Conservation (phyloP, 768 basidiomycete species). For the Mycena indigotica region DNA sequence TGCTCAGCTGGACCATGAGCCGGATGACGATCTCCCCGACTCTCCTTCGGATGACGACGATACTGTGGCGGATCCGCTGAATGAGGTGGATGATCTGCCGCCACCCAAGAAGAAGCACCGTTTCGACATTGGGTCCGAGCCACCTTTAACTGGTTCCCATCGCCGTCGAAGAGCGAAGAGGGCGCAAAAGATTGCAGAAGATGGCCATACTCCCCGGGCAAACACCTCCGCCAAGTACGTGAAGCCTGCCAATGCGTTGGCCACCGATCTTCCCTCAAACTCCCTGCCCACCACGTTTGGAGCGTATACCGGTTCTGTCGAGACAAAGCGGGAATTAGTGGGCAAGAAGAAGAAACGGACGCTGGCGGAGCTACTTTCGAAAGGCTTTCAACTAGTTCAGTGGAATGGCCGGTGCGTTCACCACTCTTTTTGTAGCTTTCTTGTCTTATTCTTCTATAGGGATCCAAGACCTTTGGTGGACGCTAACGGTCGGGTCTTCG, state of each 20-base stretch:
- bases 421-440: neutral
- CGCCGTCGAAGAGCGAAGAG: neutral
- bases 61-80: neutral
- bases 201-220: neutral
- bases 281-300: slow-evolving; percentile 2
- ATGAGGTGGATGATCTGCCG: neutral
- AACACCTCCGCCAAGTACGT: neutral
- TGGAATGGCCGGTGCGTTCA: slow-evolving; percentile 4
- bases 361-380: neutral
- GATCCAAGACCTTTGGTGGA: slow-evolving; percentile 5
- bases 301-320: neutral
- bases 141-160: neutral
- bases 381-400: neutral
- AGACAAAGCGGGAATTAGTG: neutral
- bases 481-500: slow-evolving; percentile 5
- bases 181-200: neutral
- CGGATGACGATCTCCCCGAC: neutral
- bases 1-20: neutral
- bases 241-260: neutral
- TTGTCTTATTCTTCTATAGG: neutral
- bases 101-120: neutral
- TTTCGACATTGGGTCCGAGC: neutral
- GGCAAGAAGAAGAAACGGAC: slow-evolving; percentile 7
- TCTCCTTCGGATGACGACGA: neutral
- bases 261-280: neutral